These are phyloP conservation scores for Leccinum incarnatum DNA, from an alignment of 768 basidiomycete species.

Conservation along the genomic window DNA sequence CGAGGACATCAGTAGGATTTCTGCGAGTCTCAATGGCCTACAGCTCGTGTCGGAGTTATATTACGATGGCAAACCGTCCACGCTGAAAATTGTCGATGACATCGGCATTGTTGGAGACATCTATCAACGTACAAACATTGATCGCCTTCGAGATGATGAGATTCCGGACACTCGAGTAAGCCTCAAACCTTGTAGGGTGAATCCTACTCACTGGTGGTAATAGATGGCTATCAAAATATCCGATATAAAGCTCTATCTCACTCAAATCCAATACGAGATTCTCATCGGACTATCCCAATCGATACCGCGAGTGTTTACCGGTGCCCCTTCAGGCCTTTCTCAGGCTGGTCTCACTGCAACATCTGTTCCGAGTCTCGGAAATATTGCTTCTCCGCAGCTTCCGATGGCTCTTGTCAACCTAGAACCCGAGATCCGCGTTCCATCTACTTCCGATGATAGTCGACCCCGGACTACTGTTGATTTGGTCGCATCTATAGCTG, in stretches of 20 bases:
- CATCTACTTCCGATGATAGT: slow-evolving; percentile 21
- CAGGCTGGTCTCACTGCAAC: slow-evolving; percentile 29
- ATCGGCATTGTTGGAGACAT: slow-evolving; percentile 73
- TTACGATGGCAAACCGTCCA: slow-evolving; percentile 44
- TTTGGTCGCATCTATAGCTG: slow-evolving; percentile 63
- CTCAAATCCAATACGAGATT: slow-evolving; percentile 77
- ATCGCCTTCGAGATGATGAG: slow-evolving; percentile 48
- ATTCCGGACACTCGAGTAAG: slow-evolving; percentile 76
- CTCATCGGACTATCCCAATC: slow-evolving; percentile 64
- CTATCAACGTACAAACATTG: slow-evolving; percentile 55
- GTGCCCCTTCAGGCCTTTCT: slow-evolving; percentile 41
- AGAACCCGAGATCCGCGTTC: slow-evolving; percentile 56
- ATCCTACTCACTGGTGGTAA: slow-evolving; percentile 5
- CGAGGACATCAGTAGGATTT: slow-evolving; percentile 51
- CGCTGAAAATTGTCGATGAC: slow-evolving; percentile 88
- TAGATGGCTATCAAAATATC: slow-evolving; percentile 75
- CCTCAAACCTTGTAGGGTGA: not conserved
- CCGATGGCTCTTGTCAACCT: slow-evolving; percentile 18
- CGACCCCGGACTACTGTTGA: slow-evolving; percentile 66
- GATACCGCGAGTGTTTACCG: slow-evolving; percentile 63
- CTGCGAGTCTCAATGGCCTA: slow-evolving; percentile 79
- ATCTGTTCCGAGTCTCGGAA: slow-evolving; percentile 7
- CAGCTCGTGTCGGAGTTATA: slow-evolving; percentile 73
- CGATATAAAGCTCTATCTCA: slow-evolving; percentile 80
- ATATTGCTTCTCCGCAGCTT: slow-evolving; percentile 1